A percentile compares a stretch with the other conserved stretches of the same genome.
Conservation (phyloP, 345 rosid species). For the Carallia pectinifolia region DNA sequence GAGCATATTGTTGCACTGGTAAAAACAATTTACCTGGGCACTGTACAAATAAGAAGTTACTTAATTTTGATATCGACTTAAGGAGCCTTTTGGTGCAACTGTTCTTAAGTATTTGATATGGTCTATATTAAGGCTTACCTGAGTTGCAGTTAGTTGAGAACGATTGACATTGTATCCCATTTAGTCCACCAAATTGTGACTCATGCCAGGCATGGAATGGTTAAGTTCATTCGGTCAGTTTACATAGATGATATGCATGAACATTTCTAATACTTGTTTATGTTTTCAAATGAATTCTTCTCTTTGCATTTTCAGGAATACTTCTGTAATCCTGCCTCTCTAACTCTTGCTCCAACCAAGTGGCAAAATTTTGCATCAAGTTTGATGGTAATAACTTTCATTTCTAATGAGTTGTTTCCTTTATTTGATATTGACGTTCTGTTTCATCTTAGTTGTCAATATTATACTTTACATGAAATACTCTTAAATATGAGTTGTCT, state of each 20-base stretch:
- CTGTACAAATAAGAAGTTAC: background rate
- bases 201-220: too few relatives aligned
- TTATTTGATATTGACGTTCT: background rate
- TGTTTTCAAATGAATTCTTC: background rate
- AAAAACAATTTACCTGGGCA: background rate
- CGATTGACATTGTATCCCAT: background rate
- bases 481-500: constrained; percentile 29
- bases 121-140: too few relatives aligned
- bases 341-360: constrained; percentile 59
- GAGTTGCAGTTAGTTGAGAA: background rate
- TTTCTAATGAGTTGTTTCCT: background rate
- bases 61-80: too few relatives aligned
- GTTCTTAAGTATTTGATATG: too few relatives aligned
- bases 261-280: background rate
- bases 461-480: background rate
- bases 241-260: background rate
- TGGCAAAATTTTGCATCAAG: constrained; percentile 92
- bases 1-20: background rate
- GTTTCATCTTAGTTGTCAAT: too few relatives aligned
- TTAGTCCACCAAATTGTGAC: too few relatives aligned
- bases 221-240: too few relatives aligned
- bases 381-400: constrained; percentile 58
- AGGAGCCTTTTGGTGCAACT: too few relatives aligned
- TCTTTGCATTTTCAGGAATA: constrained; percentile 58
- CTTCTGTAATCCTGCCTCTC: constrained; percentile 87